These are phyloP conservation scores for Podospora pseudocomata DNA, from an alignment of 495 filamentous ascomycete species.

Conservation along the genomic window DNA sequence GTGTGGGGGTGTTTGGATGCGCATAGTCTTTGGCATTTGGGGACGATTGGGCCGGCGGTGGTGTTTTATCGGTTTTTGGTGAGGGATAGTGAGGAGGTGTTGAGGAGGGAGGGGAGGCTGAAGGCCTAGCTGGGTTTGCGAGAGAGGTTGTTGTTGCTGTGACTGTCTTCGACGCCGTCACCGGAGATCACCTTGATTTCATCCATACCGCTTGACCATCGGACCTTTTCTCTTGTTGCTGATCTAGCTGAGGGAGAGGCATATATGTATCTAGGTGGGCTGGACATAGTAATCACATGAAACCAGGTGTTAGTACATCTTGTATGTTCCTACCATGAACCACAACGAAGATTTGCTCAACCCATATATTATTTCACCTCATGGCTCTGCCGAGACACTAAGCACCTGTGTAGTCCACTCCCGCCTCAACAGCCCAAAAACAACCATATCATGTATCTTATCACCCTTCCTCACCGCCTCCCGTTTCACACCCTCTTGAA, in stretches of 20 bases:
- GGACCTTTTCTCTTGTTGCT: too few relatives aligned
- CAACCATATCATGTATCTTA: constrained; percentile 27
- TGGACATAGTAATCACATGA: background rate
- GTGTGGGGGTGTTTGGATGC: constrained; percentile 81
- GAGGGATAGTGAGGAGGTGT: background rate
- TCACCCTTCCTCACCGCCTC: constrained; percentile 36
- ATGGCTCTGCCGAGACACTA: background rate
- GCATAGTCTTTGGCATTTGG: constrained; percentile 93
- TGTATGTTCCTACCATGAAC: too few relatives aligned
- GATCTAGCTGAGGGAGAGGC: too few relatives aligned
- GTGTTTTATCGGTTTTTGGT: constrained; percentile 76
- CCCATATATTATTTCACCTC: background rate
- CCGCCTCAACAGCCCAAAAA: constrained; percentile 37
- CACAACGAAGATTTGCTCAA: too few relatives aligned
- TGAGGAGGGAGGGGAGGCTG: background rate
- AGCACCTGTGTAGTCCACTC: constrained; percentile 22
- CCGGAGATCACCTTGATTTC: too few relatives aligned
- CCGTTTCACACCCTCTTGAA: constrained; percentile 37
- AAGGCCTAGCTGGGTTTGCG: background rate
- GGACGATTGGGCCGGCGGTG: constrained; percentile 81
- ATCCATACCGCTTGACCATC: too few relatives aligned
- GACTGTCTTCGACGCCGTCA: too few relatives aligned
- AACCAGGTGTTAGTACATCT: too few relatives aligned
- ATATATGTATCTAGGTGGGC: background rate
- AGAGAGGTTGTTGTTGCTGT: background rate